phyloP scores from a whole-genome alignment of 176 grass and related monocot genomes.

The Oryza longistaminata region DNA sequence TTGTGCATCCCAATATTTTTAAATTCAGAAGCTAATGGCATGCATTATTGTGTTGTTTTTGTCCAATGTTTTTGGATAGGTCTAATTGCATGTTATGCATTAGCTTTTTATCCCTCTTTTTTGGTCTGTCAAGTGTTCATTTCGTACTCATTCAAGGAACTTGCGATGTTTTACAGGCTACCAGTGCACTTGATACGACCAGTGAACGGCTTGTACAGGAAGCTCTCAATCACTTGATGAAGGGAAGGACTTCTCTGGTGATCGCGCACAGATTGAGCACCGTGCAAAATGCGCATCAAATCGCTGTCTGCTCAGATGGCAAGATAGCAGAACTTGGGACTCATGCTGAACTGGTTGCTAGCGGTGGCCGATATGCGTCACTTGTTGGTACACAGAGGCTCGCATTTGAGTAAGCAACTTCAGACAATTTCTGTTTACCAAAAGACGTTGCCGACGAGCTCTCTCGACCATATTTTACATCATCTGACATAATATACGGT shows the following conservation, averaged over 20 bases:
- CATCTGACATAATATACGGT: slow-evolving; percentile 10
- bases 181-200: slow-evolving; percentile 83
- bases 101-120: too few relatives aligned
- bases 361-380: slow-evolving; percentile 73
- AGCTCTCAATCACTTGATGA: slow-evolving; percentile 87
- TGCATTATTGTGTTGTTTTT: background rate
- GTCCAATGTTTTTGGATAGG: background rate
- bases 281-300: slow-evolving; percentile 83
- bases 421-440: background rate
- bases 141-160: slow-evolving; percentile 2
- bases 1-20: background rate
- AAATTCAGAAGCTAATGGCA: background rate
- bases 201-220: slow-evolving; percentile 90
- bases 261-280: slow-evolving; percentile 94
- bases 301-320: slow-evolving; percentile 77
- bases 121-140: background rate
- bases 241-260: slow-evolving; percentile 83
- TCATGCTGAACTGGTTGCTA: slow-evolving; percentile 65
- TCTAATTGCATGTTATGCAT: background rate
- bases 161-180: slow-evolving; percentile 57
- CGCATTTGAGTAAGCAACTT: slow-evolving; percentile 67
- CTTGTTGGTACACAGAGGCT: slow-evolving; percentile 82
- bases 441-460: background rate
- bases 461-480: background rate
- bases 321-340: slow-evolving; percentile 73